Base-by-base conservation (phyloP, 2,329 filamentous ascomycete species). In the Dothideomycetes sp. region DNA sequence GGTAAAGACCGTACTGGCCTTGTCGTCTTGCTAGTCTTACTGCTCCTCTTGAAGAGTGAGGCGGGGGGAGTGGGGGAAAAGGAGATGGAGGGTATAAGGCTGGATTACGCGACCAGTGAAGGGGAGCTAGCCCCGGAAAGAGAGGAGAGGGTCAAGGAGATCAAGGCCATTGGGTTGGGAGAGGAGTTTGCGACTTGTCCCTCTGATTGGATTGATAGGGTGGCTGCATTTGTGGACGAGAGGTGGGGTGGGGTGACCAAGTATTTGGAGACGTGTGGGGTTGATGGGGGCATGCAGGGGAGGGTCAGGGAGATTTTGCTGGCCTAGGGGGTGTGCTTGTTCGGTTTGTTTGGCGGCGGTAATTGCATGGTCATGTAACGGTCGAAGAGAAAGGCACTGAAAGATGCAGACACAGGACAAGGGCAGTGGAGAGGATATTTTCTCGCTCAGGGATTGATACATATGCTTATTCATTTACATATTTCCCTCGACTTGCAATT, bases 1-100 rank as follows among this genome's bases (percentile, higher is more conserved):
- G 87, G 87, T 42, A 94, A 94, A 56, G 87, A 94, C 54, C 74
- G 87, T 2, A 87, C 77, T 2, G 87, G 87, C 0, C 64, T 94
- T 10, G 66, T 84, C 9, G 66, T 85, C 4, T 65, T 81, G 31
- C 64, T 94, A 3, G 59, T 81, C 1, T 62, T 93, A 15, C 67
- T 89, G 51, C 62, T 83, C 9, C 65, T 83, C 3, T n/a, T n/a
- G n/a, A n/a, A n/a, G n/a, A n/a, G n/a, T n/a, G n/a, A n/a, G n/a
- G n/a, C n/a, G n/a, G n/a, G n/a, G n/a, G n/a, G n/a, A n/a, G n/a
- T n/a, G n/a, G n/a, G n/a, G n/a, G n/a, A n/a, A 27, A 62, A 54
- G 19, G 55, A 77, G 0, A 42, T 66, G 1, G 55, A 68, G 0
- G 80, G 76, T 2, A 77, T 93, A 31, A 66, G 75, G 40, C 54